Percentiles rank a stretch among this genome's conserved stretches.
phyloP scores from a whole-genome alignment of 2,329 filamentous ascomycete genomes.

The Cytospora piceicola region DNA sequence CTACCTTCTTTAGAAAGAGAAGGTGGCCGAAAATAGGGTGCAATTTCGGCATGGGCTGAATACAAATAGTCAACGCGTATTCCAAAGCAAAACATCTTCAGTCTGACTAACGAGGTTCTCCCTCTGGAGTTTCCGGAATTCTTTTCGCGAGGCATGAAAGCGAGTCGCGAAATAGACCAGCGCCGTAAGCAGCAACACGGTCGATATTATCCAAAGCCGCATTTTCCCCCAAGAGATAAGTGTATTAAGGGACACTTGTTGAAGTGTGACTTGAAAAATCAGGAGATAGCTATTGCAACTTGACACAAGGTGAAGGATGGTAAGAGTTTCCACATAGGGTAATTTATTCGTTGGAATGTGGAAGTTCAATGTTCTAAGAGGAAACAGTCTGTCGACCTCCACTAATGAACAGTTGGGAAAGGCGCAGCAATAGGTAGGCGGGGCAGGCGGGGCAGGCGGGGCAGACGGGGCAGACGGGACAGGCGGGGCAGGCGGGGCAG shows the following conservation, averaged over 20 bases:
- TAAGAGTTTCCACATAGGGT: no score
- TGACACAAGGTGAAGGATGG: no score
- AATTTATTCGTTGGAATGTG: no score
- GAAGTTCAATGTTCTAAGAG: no score
- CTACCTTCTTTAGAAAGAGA: conserved; percentile 30
- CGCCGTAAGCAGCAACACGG: background rate
- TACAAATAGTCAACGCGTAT: background rate
- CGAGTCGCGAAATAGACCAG: background rate
- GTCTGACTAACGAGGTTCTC: conserved; percentile 1
- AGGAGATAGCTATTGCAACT: no score
- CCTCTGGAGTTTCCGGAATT: conserved; percentile 4
- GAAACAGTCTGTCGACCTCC: no score
- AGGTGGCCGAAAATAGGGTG: conserved; percentile 32
- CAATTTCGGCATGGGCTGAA: conserved; percentile 13
- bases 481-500: no score
- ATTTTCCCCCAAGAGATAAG: background rate
- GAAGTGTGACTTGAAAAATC: background rate
- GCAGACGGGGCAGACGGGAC: no score
- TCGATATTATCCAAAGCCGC: background rate
- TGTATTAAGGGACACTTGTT: background rate
- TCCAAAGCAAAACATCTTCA: no score
- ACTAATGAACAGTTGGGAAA: background rate
- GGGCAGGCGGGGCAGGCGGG: background rate
- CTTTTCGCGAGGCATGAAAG: background rate
- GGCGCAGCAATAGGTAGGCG: background rate